Evolutionary conservation across 139 green algal genomes (phyloP), one percentile per base, ranked within the genome.

Genomic region (Volvox reticuliferus): DNA sequence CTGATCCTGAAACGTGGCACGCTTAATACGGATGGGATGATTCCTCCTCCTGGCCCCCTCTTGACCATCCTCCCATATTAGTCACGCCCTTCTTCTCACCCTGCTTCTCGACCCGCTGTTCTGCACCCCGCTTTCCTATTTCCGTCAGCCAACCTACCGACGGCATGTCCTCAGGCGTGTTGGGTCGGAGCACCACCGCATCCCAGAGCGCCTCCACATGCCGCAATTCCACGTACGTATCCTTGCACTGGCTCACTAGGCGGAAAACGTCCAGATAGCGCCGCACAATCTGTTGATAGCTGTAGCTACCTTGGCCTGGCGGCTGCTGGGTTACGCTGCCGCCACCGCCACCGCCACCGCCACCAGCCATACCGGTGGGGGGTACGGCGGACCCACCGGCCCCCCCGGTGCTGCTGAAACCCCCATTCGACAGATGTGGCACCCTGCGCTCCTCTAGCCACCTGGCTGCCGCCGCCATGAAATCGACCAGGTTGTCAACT

Each of bases 201-300:
- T 93, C 89, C 93, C 93, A 96, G 87, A 96, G 83, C 88, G 69
- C 30, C 83, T 93, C 88, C 36, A 92, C 93, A 24, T 91, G 82
- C 36, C 80, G 32, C 62, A 50, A 44, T 20, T 78, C 55, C 61
- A 87, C 63, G 61, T 80, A 94, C 6, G 0, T 77, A 2, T 69
- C 67, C 30, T 78, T 87, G 71, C 50, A 33, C 18, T 30, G 28
- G 24, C 37, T 37, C 28, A 92, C 50, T 35, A 65, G 32, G 9
- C 82, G 87, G 80, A 95, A 91, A 22, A 86, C 75, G 2, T 61
- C 65, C 37, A 95, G 67, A 87, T 93, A 91, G 86, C 92, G 91
- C 35, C 75, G 50, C 65, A 95, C 35, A 3, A 94, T 75, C 44
- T 90, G 68, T 26, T 24, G 79, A 89, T 94, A 94, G 77, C 71